Evolutionary conservation across 768 basidiomycete genomes (phyloP), one percentile per base, ranked within the genome.

Genomic region (Auricularia sp.): DNA sequence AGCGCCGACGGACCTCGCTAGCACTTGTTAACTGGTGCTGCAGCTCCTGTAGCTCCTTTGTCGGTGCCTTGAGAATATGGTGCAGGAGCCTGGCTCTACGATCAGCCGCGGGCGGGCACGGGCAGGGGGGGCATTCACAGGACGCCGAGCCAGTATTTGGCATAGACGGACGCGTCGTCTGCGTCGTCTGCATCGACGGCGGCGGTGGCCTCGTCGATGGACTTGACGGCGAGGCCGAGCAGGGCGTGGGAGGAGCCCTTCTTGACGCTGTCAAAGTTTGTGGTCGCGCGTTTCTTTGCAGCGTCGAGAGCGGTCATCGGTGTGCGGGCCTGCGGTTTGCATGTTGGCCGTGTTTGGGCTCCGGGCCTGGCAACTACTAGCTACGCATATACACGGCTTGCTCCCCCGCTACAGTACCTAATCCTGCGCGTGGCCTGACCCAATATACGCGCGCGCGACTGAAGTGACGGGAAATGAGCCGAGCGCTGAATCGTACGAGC

Each of bases 241-340:
- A 59, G 56, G 23, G 56, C 56, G 34, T 29, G 14, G 34, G 56
- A 23, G 34, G 56, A 59, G 23, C 23, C 56, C 11, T 59, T 59
- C 56, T 59, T 59, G 56, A 59, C 56, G 23, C 23, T 59, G 56
- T 59, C 56, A 34, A 59, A 59, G 56, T 59, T 59, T 6, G 11
- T 35, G 16, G 14, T 14, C 14, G 56, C 56, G 56, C 21, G 56
- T 51, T 51, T 51, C 18, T 21, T 16, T 16, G 47, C 47, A 1
- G 47, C 11, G 47, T 51, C 47, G 47, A 51, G 39, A 8, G 39
- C 39, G 39, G 8, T 42, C 39, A 42, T 51, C 47, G 47, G 8
- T 16, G 47, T 11, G 47, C 16, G 18, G 47, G 47, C 18, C 16
- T 16, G 21, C 29, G 29, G 29, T 29, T 29, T 29, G 29, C 29